Percentiles rank a stretch among this genome's conserved stretches.
These are phyloP conservation scores for Aspergillus ibericus DNA, from an alignment of 2,329 filamentous ascomycete genomes.

Conservation along the genomic window DNA sequence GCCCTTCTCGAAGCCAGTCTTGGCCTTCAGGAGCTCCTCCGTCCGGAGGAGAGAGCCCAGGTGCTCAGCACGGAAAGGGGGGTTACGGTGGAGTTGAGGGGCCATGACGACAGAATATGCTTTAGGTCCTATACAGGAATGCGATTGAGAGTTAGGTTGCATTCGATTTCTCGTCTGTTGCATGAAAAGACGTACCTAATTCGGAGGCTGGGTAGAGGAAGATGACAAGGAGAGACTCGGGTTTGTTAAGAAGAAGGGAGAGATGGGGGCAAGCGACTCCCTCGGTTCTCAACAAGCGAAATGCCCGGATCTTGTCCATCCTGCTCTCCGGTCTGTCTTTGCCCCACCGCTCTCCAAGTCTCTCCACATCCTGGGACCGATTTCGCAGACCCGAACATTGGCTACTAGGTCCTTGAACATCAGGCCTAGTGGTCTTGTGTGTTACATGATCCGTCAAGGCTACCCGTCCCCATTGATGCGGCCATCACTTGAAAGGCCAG, in stretches of 20 bases:
- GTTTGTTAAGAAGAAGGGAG: background rate
- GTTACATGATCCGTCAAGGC: too few relatives aligned
- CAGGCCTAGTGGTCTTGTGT: too few relatives aligned
- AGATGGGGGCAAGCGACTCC: background rate
- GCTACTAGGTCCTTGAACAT: background rate
- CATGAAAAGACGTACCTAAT: background rate
- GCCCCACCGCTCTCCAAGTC: background rate
- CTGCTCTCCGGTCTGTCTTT: background rate
- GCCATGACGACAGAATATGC: constrained; percentile 26
- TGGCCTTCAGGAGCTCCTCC: constrained; percentile 59
- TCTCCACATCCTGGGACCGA: background rate
- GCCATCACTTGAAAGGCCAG: too few relatives aligned
- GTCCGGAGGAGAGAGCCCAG: constrained; percentile 70
- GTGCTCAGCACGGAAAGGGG: constrained; percentile 71
- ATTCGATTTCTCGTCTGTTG: background rate
- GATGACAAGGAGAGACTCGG: background rate
- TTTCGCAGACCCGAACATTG: background rate
- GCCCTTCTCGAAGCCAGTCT: constrained; percentile 58
- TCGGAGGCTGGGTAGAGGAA: background rate
- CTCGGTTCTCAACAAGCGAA: background rate
- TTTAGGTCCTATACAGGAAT: background rate
- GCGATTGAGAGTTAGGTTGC: background rate
- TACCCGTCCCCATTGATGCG: too few relatives aligned
- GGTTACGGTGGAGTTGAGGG: constrained; percentile 42
- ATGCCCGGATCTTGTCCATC: background rate